A percentile compares a stretch with the other conserved stretches of the same genome.
phyloP scores from a whole-genome alignment of 768 basidiomycete species.

The Amanita thiersii region DNA sequence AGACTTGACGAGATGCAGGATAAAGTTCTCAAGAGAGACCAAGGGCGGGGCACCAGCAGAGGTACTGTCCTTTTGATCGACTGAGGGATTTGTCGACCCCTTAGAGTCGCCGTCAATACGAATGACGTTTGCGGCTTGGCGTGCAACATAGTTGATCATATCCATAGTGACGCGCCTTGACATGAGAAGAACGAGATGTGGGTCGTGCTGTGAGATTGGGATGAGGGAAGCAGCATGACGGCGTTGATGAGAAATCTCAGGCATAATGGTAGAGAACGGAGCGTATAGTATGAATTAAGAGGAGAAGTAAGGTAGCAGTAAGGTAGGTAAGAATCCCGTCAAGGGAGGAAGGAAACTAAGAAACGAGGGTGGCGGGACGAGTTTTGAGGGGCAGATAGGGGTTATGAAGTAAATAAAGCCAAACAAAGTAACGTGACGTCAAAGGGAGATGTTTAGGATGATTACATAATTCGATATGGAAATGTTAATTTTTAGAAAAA shows the following conservation, averaged over 20 bases:
- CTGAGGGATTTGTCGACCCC: slow-evolving; percentile 20
- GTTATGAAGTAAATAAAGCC: background rate
- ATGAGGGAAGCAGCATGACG: slow-evolving; percentile 79
- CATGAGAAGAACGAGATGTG: slow-evolving; percentile 73
- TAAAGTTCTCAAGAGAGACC: slow-evolving; percentile 77
- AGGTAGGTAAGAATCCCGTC: too few species aligned
- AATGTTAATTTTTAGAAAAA: background rate
- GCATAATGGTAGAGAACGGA: slow-evolving; percentile 5
- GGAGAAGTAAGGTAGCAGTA: slow-evolving; percentile 1
- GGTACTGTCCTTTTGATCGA: background rate
- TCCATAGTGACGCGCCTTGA: slow-evolving; percentile 69
- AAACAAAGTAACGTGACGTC: slow-evolving; percentile 1
- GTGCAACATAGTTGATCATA: slow-evolving; percentile 83
- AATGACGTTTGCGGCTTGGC: slow-evolving; percentile 70
- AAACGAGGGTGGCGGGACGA: background rate
- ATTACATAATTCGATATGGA: background rate
- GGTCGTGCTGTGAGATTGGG: slow-evolving; percentile 69
- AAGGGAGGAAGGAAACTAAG: slow-evolving; percentile 8
- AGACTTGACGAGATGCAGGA: slow-evolving; percentile 66
- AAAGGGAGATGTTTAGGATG: too few species aligned
- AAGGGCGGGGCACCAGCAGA: slow-evolving; percentile 11
- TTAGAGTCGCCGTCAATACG: slow-evolving; percentile 54
- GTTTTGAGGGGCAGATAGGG: slow-evolving; percentile 1
- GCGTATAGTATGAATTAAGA: slow-evolving; percentile 5
- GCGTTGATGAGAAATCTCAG: slow-evolving; percentile 12